Evolutionary conservation across 2,329 filamentous ascomycete genomes (phyloP).

Genomic region (Paraconiothyrium sp.): DNA sequence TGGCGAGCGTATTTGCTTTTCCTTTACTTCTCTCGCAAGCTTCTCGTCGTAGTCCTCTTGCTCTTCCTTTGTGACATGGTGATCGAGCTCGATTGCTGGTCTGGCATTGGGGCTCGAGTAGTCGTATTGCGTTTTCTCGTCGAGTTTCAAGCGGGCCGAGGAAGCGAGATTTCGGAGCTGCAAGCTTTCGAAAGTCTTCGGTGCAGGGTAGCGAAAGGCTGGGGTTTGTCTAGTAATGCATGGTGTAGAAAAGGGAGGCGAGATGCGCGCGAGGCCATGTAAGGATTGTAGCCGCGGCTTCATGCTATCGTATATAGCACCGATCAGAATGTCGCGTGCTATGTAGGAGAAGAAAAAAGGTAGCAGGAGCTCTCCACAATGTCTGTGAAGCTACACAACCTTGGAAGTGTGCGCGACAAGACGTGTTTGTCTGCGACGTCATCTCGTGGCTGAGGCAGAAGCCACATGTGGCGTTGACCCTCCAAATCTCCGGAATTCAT

Average conservation of each 20-base stretch:
- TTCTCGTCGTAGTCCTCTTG: constrained; percentile 54
- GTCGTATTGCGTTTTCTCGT: constrained; percentile 28
- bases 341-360: background rate
- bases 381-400: constrained; percentile 1
- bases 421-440: constrained; percentile 7
- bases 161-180: constrained; percentile 28
- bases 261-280: constrained; percentile 30
- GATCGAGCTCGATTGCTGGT: constrained; percentile 53
- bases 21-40: constrained; percentile 58
- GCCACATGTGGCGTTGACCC: constrained; percentile 6
- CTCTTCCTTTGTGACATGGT: constrained; percentile 57
- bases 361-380: background rate
- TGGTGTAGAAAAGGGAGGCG: constrained; percentile 24
- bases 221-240: constrained; percentile 17
- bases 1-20: constrained; percentile 68
- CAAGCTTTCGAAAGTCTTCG: background rate
- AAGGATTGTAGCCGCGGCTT: constrained; percentile 42
- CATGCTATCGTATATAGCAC: constrained; percentile 27
- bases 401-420: constrained; percentile 5
- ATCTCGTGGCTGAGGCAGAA: constrained; percentile 4
- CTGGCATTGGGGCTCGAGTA: constrained; percentile 47
- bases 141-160: constrained; percentile 18
- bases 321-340: constrained; percentile 3
- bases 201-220: background rate
- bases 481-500: background rate